Percentiles rank a stretch among this genome's conserved stretches.
Evolutionary conservation across 2,329 filamentous ascomycete species (phyloP).

Genomic region (Exophiala mesophila): DNA sequence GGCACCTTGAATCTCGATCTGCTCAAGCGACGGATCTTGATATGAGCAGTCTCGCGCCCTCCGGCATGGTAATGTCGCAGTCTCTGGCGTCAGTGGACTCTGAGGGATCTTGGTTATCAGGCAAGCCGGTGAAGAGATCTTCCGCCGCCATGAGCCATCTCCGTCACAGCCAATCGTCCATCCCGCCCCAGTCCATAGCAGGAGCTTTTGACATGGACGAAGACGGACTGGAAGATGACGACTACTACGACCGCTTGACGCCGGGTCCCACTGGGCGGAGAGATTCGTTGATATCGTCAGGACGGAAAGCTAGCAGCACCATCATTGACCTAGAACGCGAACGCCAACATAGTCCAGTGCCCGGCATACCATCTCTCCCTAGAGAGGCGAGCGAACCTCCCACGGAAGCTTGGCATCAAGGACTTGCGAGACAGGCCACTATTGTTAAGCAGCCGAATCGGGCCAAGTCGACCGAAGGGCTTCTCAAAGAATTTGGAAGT

Average conservation of each 20-base stretch:
- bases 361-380: conserved; percentile 25
- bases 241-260: conserved; percentile 61
- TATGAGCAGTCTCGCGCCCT: conserved; percentile 2
- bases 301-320: conserved; percentile 41
- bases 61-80: conserved; percentile 56
- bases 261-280: conserved; percentile 43
- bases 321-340: conserved; percentile 57
- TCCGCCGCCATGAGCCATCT: conserved; percentile 43
- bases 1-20: conserved; percentile 5
- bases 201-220: conserved; percentile 31
- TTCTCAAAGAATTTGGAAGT: conserved; percentile 50
- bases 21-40: conserved; percentile 17
- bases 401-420: conserved; percentile 46
- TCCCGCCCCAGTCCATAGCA: conserved; percentile 30
- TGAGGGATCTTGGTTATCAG: conserved; percentile 92
- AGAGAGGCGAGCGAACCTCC: conserved; percentile 31
- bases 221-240: conserved; percentile 67
- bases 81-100: conserved; percentile 93
- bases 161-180: conserved; percentile 45
- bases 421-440: conserved; percentile 54
- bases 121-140: conserved; percentile 53
- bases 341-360: conserved; percentile 37
- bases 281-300: conserved; percentile 27
- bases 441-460: conserved; percentile 58
- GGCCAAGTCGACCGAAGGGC: conserved; percentile 58